Conservation (phyloP, 176 grass and related monocot genomes). For the Puccinellia tenuiflora region DNA sequence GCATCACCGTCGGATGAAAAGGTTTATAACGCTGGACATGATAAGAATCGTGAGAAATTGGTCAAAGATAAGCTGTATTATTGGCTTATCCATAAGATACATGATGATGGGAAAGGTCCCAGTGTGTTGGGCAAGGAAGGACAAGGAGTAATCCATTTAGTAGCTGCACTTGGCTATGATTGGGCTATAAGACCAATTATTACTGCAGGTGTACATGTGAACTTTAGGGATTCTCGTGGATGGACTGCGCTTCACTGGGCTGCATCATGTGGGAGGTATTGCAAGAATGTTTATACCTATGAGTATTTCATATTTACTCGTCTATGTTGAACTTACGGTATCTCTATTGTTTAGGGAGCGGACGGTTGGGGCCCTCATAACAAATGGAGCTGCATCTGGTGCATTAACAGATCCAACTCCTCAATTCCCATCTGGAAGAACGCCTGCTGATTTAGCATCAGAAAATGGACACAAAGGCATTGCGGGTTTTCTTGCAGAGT, state of each 20-base stretch:
- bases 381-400: constrained; percentile 75
- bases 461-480: constrained; percentile 95
- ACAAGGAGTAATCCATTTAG: constrained; percentile 92
- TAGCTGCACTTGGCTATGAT: constrained; percentile 87
- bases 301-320: background rate
- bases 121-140: constrained; percentile 87
- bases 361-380: constrained; percentile 59
- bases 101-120: constrained; percentile 86
- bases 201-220: constrained; percentile 80
- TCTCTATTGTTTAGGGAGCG: constrained; percentile 56
- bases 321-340: background rate
- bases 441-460: constrained; percentile 95
- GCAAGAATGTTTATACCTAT: background rate
- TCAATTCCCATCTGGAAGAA: constrained; percentile 78
- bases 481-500: constrained; percentile 92
- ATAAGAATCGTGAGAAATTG: constrained; percentile 65
- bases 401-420: constrained; percentile 82
- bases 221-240: constrained; percentile 91
- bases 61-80: constrained; percentile 78
- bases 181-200: constrained; percentile 93
- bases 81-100: constrained; percentile 85
- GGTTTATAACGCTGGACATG: constrained; percentile 26
- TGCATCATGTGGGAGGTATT: constrained; percentile 86
- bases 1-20: constrained; percentile 37
- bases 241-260: constrained; percentile 99